Base-by-base conservation (phyloP, 2,329 filamentous ascomycete genomes). In the Aspergillus eucalypticola region DNA sequence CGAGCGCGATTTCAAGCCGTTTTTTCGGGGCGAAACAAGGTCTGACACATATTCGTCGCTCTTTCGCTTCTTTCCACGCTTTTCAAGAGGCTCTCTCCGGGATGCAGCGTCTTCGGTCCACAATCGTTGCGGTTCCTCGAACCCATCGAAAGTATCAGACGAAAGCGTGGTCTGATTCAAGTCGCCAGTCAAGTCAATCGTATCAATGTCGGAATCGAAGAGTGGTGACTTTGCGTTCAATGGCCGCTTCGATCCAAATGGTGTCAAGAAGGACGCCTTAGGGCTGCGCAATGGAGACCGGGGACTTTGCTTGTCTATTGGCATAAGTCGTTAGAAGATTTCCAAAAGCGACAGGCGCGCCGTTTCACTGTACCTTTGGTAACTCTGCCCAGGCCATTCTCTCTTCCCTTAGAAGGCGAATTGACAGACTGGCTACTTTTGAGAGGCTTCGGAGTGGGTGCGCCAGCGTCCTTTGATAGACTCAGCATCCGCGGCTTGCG, bases 51-150 rank as follows among this genome's bases (percentile, higher is more conserved):
- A 78, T 60, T 82, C 81, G 21, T 81, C 76, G 61, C 80, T 82
- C 66, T 81, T 82, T 54, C 81, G 73, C 66, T 82, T 83, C 66
- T 77, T 81, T 5, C 78, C 78, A 63, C 73, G 75, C 55, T 74
- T 76, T 19, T 74, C 67, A 19, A 65, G 27, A 21, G 77, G 75
- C 42, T 73, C 72, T 54, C 69, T 67, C 19, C 76, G 73, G 50
- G 69, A 69, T 13, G 78, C 78, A 57, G 71, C 73, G 41, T 79
- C 76, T 65, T 81, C 79, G 41, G 69, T 74, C 80, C 80, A 82
- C 65, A 81, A 60, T 25, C 67, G 67, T 39, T 69, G 73, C 19
- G 79, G 68, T 39, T 78, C 77, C 11, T 74, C 79, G 66, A 80
- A 77, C 1, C 72, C 72, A 60, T 78, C 76, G 11, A 74, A 62